These are phyloP conservation scores for Pseudogymnoascus pannorum DNA, from an alignment of 2,329 filamentous ascomycete genomes.

Conservation along the genomic window DNA sequence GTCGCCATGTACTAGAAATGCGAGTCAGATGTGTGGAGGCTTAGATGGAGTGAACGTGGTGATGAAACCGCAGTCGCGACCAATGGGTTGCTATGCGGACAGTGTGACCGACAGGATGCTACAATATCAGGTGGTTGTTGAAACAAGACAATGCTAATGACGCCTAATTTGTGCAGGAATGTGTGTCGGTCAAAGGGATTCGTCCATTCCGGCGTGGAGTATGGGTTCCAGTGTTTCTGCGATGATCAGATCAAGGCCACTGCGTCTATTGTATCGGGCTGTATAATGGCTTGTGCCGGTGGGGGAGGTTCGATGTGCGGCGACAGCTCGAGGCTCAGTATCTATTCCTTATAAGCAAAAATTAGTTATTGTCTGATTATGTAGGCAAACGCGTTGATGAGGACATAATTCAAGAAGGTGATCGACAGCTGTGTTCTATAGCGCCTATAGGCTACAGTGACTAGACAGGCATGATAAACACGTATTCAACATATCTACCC, in stretches of 20 bases:
- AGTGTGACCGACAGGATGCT: not conserved
- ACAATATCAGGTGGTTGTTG: not conserved
- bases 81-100: not conserved
- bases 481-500: too few species aligned
- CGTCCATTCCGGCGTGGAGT: not conserved
- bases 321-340: not conserved
- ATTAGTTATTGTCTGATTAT: too few species aligned
- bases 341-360: not conserved
- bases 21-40: conserved; percentile 12
- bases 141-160: conserved; percentile 11
- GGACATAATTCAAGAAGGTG: too few species aligned
- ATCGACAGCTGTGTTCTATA: too few species aligned
- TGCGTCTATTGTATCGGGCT: not conserved
- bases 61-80: not conserved
- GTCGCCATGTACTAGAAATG: conserved; percentile 12
- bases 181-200: not conserved
- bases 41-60: conserved; percentile 9
- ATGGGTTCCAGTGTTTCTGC: not conserved
- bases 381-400: too few species aligned
- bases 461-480: too few species aligned
- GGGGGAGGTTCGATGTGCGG: not conserved
- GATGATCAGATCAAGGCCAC: not conserved
- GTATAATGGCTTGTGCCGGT: not conserved
- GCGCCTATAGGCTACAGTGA: too few species aligned
- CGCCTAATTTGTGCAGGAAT: not conserved